Percentiles rank a stretch among this genome's conserved stretches.
Evolutionary conservation across 139 green algal genomes (phyloP).

Genomic region (Chlorella vulgaris): DNA sequence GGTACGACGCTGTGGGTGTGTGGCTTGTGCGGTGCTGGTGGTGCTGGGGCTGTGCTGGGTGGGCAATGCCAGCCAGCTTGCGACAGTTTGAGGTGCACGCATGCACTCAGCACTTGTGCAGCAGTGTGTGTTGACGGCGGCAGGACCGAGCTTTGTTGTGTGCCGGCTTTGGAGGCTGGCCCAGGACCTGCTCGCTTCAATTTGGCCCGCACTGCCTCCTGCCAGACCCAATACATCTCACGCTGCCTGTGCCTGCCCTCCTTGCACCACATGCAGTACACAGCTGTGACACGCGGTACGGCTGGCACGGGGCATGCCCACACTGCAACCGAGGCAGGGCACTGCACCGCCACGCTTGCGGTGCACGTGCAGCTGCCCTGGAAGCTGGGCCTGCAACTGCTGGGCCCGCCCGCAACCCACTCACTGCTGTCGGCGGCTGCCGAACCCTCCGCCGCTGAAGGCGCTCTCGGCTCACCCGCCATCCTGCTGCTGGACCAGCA

Average conservation of each 20-base stretch:
- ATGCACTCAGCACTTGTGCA: too few relatives aligned
- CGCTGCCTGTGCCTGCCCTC: too few relatives aligned
- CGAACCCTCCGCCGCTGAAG: neutral
- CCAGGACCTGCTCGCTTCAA: neutral
- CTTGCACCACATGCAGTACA: too few relatives aligned
- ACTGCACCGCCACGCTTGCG: neutral
- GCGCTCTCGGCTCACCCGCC: neutral
- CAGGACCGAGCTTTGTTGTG: neutral
- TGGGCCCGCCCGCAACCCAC: slow-evolving; percentile 26
- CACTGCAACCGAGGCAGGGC: neutral
- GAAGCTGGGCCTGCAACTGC: slow-evolving; percentile 18
- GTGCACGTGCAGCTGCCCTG: slow-evolving; percentile 23
- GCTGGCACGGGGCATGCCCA: neutral
- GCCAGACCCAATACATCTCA: too few relatives aligned
- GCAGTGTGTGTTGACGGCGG: too few relatives aligned
- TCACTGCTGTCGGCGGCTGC: slow-evolving; percentile 4
- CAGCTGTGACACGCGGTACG: neutral
- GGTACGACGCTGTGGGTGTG: neutral
- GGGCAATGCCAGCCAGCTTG: too few relatives aligned
- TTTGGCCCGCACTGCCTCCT: too few relatives aligned
- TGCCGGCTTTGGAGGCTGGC: neutral
- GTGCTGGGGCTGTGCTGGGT: neutral
- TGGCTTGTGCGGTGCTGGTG: neutral
- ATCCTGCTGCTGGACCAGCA: neutral
- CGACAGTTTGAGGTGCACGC: too few relatives aligned